Conservation (phyloP, 306 rosid genomes). For the Inga leiocalycina region DNA sequence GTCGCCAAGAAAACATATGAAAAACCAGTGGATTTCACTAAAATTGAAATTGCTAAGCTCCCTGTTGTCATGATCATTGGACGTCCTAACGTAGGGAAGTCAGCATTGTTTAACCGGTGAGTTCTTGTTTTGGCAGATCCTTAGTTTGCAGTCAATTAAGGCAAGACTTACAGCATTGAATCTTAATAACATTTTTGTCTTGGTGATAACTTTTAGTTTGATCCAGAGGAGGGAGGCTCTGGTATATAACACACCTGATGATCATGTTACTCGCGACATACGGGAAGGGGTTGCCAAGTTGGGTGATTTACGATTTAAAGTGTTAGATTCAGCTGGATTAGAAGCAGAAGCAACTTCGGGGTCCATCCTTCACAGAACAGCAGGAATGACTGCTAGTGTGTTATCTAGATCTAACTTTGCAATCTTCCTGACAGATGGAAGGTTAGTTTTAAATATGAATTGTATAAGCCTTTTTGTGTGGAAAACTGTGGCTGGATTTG, state of each 20-base stretch:
- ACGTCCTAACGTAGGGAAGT: constrained; percentile 81
- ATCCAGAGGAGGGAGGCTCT: constrained; percentile 93
- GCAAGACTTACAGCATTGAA: not conserved
- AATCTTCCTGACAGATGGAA: constrained; percentile 79
- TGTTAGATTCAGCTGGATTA: constrained; percentile 90
- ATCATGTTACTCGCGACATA: constrained; percentile 93
- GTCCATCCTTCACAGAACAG: constrained; percentile 86
- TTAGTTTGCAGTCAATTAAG: not conserved
- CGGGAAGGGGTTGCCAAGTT: constrained; percentile 92
- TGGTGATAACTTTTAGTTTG: constrained; percentile 45
- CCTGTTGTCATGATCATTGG: constrained; percentile 67
- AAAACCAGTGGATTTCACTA: constrained; percentile 60
- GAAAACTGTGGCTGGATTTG: not conserved
- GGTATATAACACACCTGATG: constrained; percentile 87
- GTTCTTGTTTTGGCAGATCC: constrained; percentile 1
- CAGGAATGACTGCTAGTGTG: constrained; percentile 75
- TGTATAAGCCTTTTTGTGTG: not conserved
- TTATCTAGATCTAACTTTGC: constrained; percentile 68
- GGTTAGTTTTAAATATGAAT: constrained; percentile 43
- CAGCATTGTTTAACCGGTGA: constrained; percentile 74
- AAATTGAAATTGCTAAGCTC: constrained; percentile 54
- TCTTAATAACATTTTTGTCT: not conserved
- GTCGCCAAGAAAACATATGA: constrained; percentile 10
- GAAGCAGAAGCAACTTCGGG: constrained; percentile 77
- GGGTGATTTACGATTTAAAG: constrained; percentile 84